Evolutionary conservation across 2,329 filamentous ascomycete genomes (phyloP).

Genomic region (Neonectria sp.): DNA sequence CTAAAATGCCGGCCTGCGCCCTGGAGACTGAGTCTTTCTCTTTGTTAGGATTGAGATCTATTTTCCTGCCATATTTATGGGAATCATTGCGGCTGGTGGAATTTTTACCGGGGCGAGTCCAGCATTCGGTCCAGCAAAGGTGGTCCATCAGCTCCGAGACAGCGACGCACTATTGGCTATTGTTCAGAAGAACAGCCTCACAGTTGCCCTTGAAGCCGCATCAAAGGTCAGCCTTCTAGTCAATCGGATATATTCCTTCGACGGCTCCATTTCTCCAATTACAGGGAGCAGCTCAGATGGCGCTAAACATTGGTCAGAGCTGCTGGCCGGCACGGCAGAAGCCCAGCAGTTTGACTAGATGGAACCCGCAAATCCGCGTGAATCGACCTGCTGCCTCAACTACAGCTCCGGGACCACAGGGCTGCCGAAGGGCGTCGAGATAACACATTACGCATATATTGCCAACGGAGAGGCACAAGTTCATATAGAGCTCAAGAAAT

Average conservation of each 20-base stretch:
- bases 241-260: constrained; percentile 76
- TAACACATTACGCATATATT: constrained; percentile 80
- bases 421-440: constrained; percentile 85
- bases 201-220: constrained; percentile 77
- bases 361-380: constrained; percentile 64
- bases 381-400: constrained; percentile 77
- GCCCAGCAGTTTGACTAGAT: constrained; percentile 71
- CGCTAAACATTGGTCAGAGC: constrained; percentile 72
- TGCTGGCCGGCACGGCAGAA: constrained; percentile 66
- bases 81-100: constrained; percentile 82
- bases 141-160: constrained; percentile 82
- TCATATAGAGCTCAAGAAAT: background rate
- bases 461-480: constrained; percentile 65
- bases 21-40: constrained; percentile 79
- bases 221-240: constrained; percentile 67
- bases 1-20: constrained; percentile 72
- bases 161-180: constrained; percentile 78
- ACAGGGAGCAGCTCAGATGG: background rate
- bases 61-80: constrained; percentile 79
- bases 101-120: constrained; percentile 85
- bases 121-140: constrained; percentile 75
- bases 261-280: constrained; percentile 62
- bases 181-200: constrained; percentile 69
- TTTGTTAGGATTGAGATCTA: constrained; percentile 82
- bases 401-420: constrained; percentile 86